phyloP scores from a whole-genome alignment of 139 green algal genomes.

The Coccomyxa sp. region DNA sequence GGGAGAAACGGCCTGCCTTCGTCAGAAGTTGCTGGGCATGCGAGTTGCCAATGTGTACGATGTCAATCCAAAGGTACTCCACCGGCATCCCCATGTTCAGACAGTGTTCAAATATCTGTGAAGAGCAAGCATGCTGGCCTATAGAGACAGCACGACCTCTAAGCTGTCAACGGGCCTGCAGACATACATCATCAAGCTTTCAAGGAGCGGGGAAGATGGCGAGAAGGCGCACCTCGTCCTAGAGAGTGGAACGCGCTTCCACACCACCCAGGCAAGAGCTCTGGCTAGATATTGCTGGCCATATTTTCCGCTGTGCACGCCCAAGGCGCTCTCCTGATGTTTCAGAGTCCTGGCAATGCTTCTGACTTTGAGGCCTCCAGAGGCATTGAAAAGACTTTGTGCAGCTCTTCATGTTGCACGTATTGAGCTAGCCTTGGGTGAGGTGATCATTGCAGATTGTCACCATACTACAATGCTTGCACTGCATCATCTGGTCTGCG shows the following conservation, averaged over 20 bases:
- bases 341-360: background rate
- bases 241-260: slow-evolving; percentile 84
- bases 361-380: background rate
- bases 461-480: background rate
- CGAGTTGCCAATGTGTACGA: slow-evolving; percentile 94
- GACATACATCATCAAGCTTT: slow-evolving; percentile 89
- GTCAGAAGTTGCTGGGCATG: slow-evolving; percentile 72
- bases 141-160: background rate
- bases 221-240: slow-evolving; percentile 92
- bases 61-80: slow-evolving; percentile 75
- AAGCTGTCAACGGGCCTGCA: background rate
- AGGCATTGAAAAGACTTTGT: too few species aligned
- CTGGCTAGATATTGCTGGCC: background rate
- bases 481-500: too few species aligned
- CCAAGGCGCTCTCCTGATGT: background rate
- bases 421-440: too few species aligned
- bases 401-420: too few species aligned
- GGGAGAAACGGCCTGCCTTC: slow-evolving; percentile 83
- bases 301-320: background rate
- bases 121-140: background rate
- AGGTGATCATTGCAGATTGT: background rate
- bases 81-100: background rate
- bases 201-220: slow-evolving; percentile 79
- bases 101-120: background rate
- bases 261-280: slow-evolving; percentile 73